Percentiles rank a stretch among this genome's conserved stretches.
These are phyloP conservation scores for Arthrobotrys pseudoclavata DNA, from an alignment of 2,329 filamentous ascomycete species.

Conservation along the genomic window DNA sequence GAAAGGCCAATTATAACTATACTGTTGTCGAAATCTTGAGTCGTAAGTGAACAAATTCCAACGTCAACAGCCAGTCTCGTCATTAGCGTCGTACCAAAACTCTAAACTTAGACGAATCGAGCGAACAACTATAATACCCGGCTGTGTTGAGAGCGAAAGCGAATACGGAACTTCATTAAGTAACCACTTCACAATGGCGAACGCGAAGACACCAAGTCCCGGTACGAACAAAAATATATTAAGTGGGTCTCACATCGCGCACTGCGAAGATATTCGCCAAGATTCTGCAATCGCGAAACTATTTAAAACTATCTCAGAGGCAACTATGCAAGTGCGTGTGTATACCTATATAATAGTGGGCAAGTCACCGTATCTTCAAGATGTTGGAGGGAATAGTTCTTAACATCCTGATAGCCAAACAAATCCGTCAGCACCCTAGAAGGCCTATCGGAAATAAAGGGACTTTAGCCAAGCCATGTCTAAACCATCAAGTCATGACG, in stretches of 20 bases:
- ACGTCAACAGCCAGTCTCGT: background rate
- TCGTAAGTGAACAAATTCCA: too few species aligned
- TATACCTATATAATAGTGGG: background rate
- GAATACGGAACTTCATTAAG: background rate
- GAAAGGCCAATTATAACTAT: too few species aligned
- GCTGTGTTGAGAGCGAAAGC: background rate
- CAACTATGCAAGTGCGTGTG: too few species aligned
- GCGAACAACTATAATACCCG: background rate
- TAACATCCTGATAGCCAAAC: too few species aligned
- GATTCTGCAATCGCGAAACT: background rate
- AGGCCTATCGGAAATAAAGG: too few species aligned
- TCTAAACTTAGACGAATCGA: background rate
- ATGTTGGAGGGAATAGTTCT: too few species aligned
- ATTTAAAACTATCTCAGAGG: too few species aligned
- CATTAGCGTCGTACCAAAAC: background rate
- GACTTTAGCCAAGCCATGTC: background rate
- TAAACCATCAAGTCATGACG: background rate
- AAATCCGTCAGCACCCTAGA: too few species aligned
- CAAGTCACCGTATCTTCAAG: too few species aligned
- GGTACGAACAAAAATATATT: too few species aligned
- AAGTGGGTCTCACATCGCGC: background rate
- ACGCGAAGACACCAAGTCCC: background rate
- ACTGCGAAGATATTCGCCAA: background rate
- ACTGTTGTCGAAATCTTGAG: too few species aligned
- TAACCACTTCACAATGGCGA: constrained; percentile 4